Evolutionary conservation across 257 asterid species (phyloP).

Genomic region (Ocimum tenuiflorum): DNA sequence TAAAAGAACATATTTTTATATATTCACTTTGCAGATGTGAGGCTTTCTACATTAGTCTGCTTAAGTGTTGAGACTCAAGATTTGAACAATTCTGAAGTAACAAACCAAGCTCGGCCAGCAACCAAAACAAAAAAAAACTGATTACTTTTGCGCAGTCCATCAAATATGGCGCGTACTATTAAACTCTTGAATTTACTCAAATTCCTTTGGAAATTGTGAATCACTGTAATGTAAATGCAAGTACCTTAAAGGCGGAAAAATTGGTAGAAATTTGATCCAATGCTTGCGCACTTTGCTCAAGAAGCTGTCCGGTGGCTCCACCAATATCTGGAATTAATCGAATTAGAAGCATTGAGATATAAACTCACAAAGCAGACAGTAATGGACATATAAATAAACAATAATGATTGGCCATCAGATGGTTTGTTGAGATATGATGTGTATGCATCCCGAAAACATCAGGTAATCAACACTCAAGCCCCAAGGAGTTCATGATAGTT

Average conservation of each 20-base stretch:
- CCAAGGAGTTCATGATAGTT: not conserved
- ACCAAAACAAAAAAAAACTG: constrained; percentile 10
- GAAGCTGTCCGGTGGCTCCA: constrained; percentile 64
- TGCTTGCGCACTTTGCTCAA: constrained; percentile 66
- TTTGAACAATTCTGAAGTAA: not conserved
- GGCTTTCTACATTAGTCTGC: not conserved
- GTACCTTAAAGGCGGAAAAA: constrained; percentile 60
- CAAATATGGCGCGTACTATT: not conserved
- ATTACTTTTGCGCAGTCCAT: not conserved
- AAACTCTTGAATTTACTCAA: not conserved
- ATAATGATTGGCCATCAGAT: not conserved
- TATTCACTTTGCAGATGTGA: no score
- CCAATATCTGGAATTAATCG: constrained; percentile 61
- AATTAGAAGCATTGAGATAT: not conserved
- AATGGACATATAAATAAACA: not conserved
- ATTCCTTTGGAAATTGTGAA: not conserved
- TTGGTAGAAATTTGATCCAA: constrained; percentile 78
- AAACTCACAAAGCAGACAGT: not conserved
- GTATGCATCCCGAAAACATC: not conserved
- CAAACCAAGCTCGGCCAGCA: constrained; percentile 2
- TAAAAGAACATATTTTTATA: no score
- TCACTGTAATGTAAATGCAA: not conserved
- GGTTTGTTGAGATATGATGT: no score
- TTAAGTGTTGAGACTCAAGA: not conserved
- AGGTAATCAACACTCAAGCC: not conserved